These are phyloP conservation scores for Vitis rotundifolia DNA, from an alignment of 164 flowering plant species.

Conservation along the genomic window DNA sequence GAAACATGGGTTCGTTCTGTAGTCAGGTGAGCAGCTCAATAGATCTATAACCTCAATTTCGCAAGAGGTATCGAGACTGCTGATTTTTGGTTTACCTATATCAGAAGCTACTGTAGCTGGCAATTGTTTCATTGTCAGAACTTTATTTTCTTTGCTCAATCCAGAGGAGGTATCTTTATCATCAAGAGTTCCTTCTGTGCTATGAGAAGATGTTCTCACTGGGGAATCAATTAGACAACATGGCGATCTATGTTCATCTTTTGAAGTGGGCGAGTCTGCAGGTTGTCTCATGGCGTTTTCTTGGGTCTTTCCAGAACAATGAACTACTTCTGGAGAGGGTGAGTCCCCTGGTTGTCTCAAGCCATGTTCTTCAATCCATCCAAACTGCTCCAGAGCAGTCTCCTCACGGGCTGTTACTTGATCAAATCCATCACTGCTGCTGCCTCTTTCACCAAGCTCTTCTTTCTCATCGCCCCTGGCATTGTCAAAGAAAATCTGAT, in stretches of 20 bases:
- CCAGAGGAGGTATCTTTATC: conserved; percentile 1
- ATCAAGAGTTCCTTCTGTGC: conserved; percentile 7
- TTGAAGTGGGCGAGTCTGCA: neutral
- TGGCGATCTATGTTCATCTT: conserved; percentile 6
- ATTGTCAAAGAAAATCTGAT: conserved; percentile 13
- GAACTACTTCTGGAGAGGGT: conserved; percentile 1
- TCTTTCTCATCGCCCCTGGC: conserved; percentile 30
- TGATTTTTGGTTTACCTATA: conserved; percentile 5
- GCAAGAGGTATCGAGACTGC: conserved; percentile 6
- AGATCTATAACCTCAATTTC: conserved; percentile 61
- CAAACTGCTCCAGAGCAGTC: conserved; percentile 6
- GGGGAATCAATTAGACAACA: conserved; percentile 11
- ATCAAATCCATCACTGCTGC: conserved; percentile 1
- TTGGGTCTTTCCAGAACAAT: no score
- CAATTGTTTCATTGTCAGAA: conserved; percentile 4
- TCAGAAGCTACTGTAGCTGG: conserved; percentile 5
- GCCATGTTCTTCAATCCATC: conserved; percentile 12
- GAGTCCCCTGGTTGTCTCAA: conserved; percentile 8
- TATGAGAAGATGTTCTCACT: neutral
- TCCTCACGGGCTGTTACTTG: neutral
- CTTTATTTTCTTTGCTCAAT: neutral
- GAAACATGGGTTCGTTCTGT: conserved; percentile 20
- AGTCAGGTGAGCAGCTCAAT: conserved; percentile 54
- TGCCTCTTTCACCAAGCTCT: conserved; percentile 12
- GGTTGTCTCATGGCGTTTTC: conserved; percentile 1